Percentiles rank a stretch among this genome's conserved stretches.
Conservation (phyloP, 108 stramenopile species). For the Nitzschia putrida region DNA sequence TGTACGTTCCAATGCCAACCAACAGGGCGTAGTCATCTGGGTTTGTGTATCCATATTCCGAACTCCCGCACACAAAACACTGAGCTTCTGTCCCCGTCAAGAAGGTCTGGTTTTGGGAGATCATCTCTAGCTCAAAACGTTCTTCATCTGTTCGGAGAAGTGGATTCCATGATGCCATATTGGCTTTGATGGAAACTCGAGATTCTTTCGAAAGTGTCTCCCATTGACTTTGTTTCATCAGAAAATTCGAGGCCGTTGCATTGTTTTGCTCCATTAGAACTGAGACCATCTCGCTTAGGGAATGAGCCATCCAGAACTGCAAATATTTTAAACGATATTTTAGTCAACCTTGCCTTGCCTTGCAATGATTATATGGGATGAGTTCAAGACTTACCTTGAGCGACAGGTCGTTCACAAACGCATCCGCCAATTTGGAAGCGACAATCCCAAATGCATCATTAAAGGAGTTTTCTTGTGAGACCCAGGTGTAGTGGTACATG, state of each 20-base stretch:
- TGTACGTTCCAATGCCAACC: background rate
- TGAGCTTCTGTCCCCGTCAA: background rate
- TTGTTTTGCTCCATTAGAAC: background rate
- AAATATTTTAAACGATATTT: too few species aligned
- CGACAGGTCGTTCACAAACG: too few species aligned
- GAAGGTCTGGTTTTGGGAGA: background rate
- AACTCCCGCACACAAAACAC: background rate
- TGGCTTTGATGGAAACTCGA: background rate
- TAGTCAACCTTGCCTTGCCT: too few species aligned
- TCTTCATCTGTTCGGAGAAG: background rate
- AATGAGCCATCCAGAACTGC: slow-evolving; percentile 51
- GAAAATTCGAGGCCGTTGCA: background rate
- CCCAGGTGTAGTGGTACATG: too few species aligned
- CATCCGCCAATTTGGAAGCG: too few species aligned
- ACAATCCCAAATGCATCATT: too few species aligned
- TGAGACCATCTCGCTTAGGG: background rate
- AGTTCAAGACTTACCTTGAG: too few species aligned
- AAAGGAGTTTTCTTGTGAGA: too few species aligned
- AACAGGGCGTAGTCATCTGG: background rate
- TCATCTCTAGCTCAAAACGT: background rate
- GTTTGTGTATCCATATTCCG: background rate
- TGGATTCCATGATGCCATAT: background rate
- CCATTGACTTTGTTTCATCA: background rate
- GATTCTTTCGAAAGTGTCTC: background rate
- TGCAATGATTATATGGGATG: too few species aligned